These are phyloP conservation scores for Paxillus rubicundulus DNA, from an alignment of 768 basidiomycete species.

Conservation along the genomic window DNA sequence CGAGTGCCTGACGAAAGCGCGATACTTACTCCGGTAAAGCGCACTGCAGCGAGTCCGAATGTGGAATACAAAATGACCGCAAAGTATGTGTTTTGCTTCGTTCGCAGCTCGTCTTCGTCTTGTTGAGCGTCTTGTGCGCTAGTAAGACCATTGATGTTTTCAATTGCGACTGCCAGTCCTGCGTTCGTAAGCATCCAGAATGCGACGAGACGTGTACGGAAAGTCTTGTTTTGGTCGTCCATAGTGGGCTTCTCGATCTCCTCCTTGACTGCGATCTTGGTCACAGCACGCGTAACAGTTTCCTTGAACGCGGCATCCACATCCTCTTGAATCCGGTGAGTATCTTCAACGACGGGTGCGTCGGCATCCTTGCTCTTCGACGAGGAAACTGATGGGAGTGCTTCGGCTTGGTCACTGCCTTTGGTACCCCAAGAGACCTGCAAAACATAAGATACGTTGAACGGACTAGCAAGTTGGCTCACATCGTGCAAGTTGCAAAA, in stretches of 20 bases:
- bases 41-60: constrained; percentile 65
- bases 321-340: constrained; percentile 79
- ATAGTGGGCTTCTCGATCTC: constrained; percentile 73
- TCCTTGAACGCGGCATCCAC: constrained; percentile 90
- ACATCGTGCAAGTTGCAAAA: constrained; percentile 97
- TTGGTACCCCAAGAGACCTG: constrained; percentile 94
- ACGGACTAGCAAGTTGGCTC: constrained; percentile 17
- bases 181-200: constrained; percentile 81
- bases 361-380: constrained; percentile 76
- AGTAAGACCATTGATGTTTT: constrained; percentile 67
- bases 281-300: constrained; percentile 84
- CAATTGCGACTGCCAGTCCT: constrained; percentile 66
- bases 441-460: neutral
- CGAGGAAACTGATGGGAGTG: constrained; percentile 84
- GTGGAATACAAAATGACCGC: constrained; percentile 78
- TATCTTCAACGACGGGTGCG: constrained; percentile 81
- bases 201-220: constrained; percentile 85
- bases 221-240: constrained; percentile 90
- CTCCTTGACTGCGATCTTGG: constrained; percentile 67
- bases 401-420: constrained; percentile 92
- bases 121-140: constrained; percentile 34
- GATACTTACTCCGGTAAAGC: constrained; percentile 70
- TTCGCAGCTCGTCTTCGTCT: constrained; percentile 42
- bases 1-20: neutral
- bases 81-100: constrained; percentile 67